Evolutionary conservation across 2,329 filamentous ascomycete genomes (phyloP), one percentile per base, ranked within the genome.

Genomic region (Amauroascus niger): DNA sequence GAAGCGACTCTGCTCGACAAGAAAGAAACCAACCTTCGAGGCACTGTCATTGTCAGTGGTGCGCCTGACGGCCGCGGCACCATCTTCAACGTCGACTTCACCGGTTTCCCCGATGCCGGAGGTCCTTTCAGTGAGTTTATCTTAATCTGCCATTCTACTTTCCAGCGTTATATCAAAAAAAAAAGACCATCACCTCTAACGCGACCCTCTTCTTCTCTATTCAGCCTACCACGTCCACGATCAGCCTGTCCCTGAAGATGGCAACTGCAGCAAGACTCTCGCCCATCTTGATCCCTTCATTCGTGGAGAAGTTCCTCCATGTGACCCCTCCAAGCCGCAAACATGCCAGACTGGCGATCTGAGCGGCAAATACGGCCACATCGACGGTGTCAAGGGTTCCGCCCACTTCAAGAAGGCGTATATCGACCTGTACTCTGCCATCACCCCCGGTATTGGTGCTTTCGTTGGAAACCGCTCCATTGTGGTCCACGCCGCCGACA

Each of bases 341-440:
- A 82, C 79, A 8, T 93, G 87, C 72, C 81, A 91, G 69, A 80
- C 87, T 9, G 87, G 87, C 59, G 87, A 91, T 66, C 74, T 89
- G 53, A 79, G 80, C 61, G 87, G 87, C 64, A 91, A 91, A 72
- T 74, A 84, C 62, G 85, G 85, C 57, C 75, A 75, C 56, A 78
- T 86, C 62, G 66, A 68, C 26, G 28, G 28, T 11, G 26, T 51
- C 82, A 76, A 63, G 64, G 44, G 6, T 54, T 55, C 35, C 55
- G 57, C 30, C 49, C 51, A 52, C 22, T 73, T 67, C 60, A 60
- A 61, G 16, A 57, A 58, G 37, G 57, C 58, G 44, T 76, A 78
- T 58, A 60, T 66, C 37, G 79, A 81, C 57, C 62, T 66, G 35
- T 82, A 74, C 67, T 57, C 76, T 35, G 74, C 78, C 28, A 75